phyloP scores from a whole-genome alignment of 345 rosid genomes.

The Hibiscus mutabilis region DNA sequence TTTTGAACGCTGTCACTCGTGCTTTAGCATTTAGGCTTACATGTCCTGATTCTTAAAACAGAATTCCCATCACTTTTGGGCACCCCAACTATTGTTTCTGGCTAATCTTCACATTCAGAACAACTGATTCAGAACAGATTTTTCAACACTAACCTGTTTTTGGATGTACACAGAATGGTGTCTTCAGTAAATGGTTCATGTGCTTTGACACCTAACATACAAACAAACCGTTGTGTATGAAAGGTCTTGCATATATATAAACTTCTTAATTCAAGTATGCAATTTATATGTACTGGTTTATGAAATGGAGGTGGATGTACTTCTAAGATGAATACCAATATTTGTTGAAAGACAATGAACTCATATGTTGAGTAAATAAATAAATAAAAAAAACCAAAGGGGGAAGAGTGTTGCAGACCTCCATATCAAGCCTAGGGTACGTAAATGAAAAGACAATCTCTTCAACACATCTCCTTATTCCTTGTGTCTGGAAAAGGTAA shows the following conservation, averaged over 20 bases:
- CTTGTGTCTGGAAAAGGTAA: conserved; percentile 42
- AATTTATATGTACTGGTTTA: neutral
- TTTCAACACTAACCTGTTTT: conserved; percentile 55
- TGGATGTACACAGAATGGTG: conserved; percentile 94
- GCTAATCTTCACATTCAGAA: conserved; percentile 1
- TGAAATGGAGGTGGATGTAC: neutral
- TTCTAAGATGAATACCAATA: neutral
- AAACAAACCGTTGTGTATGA: conserved; percentile 8
- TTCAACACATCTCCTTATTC: conserved; percentile 69
- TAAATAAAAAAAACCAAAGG: neutral
- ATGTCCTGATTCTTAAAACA: neutral
- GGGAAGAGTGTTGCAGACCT: conserved; percentile 34
- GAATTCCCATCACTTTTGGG: conserved; percentile 8
- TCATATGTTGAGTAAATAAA: neutral
- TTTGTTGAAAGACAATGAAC: neutral
- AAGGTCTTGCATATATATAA: neutral
- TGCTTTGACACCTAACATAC: conserved; percentile 74
- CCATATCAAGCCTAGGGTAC: conserved; percentile 94
- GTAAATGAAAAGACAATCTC: conserved; percentile 78
- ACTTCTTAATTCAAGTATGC: neutral
- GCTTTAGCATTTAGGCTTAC: neutral
- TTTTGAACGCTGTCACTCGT: neutral
- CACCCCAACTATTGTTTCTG: neutral
- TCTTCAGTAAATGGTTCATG: conserved; percentile 96
- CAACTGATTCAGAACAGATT: neutral